Conservation (phyloP, 1,284 basidiomycete genomes). For the Trichosporon faecale region DNA sequence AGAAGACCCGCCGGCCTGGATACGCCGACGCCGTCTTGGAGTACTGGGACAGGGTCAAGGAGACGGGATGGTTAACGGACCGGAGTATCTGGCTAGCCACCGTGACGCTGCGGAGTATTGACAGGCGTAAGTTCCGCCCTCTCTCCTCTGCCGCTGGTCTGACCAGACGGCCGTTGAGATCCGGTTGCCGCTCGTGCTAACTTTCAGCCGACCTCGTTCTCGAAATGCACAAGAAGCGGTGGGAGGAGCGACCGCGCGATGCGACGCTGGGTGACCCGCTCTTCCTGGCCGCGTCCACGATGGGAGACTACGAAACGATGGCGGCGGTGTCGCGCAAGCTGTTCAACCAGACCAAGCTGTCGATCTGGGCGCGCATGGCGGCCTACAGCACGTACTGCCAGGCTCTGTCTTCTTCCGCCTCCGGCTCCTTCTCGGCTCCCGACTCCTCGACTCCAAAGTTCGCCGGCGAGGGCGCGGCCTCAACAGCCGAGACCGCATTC, state of each 20-base stretch:
- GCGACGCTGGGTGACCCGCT: conserved; percentile 40
- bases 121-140: conserved; percentile 37
- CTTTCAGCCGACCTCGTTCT: conserved; percentile 37
- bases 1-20: not conserved
- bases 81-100: conserved; percentile 33
- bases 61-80: conserved; percentile 30
- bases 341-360: conserved; percentile 38
- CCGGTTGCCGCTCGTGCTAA: no score
- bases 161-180: no score
- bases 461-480: not conserved
- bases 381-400: conserved; percentile 30
- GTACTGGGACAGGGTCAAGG: conserved; percentile 29
- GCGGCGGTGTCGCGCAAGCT: conserved; percentile 36
- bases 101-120: conserved; percentile 32
- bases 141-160: no score
- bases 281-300: conserved; percentile 35
- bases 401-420: not conserved
- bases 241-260: conserved; percentile 30
- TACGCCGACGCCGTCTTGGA: conserved; percentile 24
- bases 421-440: conserved; percentile 11
- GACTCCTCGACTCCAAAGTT: conserved; percentile 5
- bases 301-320: conserved; percentile 33
- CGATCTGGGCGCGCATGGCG: conserved; percentile 40
- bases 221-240: conserved; percentile 32
- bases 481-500: conserved; percentile 17